These are phyloP conservation scores for Coemansia sp. DNA, from an alignment of 192 early-diverging fungal genomes.

Conservation along the genomic window DNA sequence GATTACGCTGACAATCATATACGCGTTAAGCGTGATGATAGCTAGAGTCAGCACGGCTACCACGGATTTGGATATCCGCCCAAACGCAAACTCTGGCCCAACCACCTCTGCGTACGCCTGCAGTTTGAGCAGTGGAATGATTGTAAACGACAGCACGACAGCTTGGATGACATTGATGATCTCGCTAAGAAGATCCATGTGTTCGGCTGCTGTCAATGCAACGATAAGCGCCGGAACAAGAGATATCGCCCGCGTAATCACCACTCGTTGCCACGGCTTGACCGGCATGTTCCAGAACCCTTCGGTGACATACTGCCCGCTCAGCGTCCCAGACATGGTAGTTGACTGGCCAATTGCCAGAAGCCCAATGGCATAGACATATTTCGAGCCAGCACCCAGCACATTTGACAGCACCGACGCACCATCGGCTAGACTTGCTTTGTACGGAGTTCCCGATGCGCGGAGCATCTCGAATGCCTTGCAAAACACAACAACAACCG, in stretches of 20 bases:
- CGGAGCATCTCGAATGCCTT: slow-evolving; percentile 59
- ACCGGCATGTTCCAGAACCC: slow-evolving; percentile 76
- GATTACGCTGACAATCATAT: slow-evolving; percentile 51
- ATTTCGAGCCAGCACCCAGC: slow-evolving; percentile 66
- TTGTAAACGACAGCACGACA: slow-evolving; percentile 64
- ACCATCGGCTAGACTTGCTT: slow-evolving; percentile 46
- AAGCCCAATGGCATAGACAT: slow-evolving; percentile 80
- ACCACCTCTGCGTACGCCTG: slow-evolving; percentile 59
- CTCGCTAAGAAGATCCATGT: slow-evolving; percentile 70
- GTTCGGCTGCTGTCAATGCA: slow-evolving; percentile 58
- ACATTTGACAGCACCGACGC: slow-evolving; percentile 60
- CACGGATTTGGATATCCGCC: slow-evolving; percentile 14
- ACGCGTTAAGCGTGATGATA: slow-evolving; percentile 46
- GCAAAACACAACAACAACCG: slow-evolving; percentile 71
- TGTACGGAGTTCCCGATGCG: slow-evolving; percentile 42
- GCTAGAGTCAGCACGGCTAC: slow-evolving; percentile 29
- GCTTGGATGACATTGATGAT: slow-evolving; percentile 72
- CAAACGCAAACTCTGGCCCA: slow-evolving; percentile 52
- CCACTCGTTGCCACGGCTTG: slow-evolving; percentile 72
- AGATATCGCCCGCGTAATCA: slow-evolving; percentile 62
- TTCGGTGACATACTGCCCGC: slow-evolving; percentile 88
- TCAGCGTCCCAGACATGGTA: slow-evolving; percentile 88
- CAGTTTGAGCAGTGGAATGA: slow-evolving; percentile 68
- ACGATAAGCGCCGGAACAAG: slow-evolving; percentile 66
- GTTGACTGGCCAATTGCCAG: slow-evolving; percentile 82